Evolutionary conservation across 768 basidiomycete species (phyloP).

Genomic region (Suillus subluteus): DNA sequence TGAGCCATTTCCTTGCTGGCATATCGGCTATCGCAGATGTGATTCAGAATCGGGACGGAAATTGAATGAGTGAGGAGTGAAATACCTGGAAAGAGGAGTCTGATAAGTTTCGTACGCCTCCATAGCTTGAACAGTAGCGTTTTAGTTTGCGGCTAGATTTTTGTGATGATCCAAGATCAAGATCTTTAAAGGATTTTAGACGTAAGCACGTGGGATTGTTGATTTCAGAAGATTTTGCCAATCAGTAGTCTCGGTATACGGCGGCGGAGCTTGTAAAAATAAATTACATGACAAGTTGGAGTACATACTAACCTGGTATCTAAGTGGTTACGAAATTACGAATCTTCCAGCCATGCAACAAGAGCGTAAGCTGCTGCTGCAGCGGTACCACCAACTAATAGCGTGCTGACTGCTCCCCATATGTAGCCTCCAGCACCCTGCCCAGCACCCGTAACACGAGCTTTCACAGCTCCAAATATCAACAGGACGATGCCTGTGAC

Average conservation of each 20-base stretch:
- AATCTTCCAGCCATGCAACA: constrained; percentile 51
- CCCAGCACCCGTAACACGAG: constrained; percentile 77
- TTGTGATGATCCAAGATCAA: constrained; percentile 14
- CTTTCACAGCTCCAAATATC: constrained; percentile 85
- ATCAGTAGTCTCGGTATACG: neutral
- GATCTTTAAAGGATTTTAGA: neutral
- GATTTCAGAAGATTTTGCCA: neutral
- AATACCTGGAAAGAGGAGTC: constrained; percentile 79
- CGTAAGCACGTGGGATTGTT: neutral
- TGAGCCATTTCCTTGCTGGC: constrained; percentile 99
- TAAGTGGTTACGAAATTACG: neutral
- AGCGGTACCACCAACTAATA: constrained; percentile 85
- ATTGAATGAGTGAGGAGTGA: neutral
- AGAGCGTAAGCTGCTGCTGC: constrained; percentile 77
- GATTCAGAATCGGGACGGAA: constrained; percentile 2
- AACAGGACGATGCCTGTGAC: constrained; percentile 82
- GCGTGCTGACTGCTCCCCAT: constrained; percentile 82
- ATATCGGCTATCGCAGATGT: constrained; percentile 73
- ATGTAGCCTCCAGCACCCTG: constrained; percentile 64
- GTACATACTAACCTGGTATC: neutral
- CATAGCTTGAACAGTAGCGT: constrained; percentile 39
- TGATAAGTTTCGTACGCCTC: constrained; percentile 75
- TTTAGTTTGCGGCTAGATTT: neutral
- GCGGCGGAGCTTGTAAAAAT: neutral
- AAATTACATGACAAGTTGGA: too few relatives aligned